Evolutionary conservation across 352 stramenopile species (phyloP), one percentile per base, ranked within the genome.

Genomic region (Pythium insidiosum): DNA sequence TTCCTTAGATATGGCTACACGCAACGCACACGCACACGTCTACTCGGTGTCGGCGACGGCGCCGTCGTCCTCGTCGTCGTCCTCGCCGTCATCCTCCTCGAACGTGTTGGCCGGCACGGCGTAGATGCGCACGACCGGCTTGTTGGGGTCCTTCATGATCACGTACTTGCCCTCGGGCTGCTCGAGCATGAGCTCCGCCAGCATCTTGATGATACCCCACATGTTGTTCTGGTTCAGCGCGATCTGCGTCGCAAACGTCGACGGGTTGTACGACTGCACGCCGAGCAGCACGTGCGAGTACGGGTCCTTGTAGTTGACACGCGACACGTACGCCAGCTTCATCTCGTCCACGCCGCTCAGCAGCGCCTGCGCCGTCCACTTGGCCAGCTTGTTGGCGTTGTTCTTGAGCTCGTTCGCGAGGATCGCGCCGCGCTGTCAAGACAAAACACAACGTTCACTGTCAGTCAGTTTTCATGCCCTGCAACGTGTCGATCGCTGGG

Each of bases 331-430:
- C 36, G 95, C 95, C 59, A 98, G 74, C 77, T 98, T 98, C 91
- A 99, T 98, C 64, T 97, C 84, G 61, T 98, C 93, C 21, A 96
- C 88, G 42, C 94, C 95, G 6, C 91, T 76, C 47, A 99, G 68
- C 16, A 99, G 68, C 15, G 92, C 92, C 71, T 98, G 93, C 15
- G 95, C 95, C 18, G 93, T 98, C 95, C 95, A 99, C 67, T 98
- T 98, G 43, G 94, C 95, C 37, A 99, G 63, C 68, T 99, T 99
- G 77, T 82, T 97, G 31, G 86, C 89, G 66, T 99, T 99, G 73
- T 99, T 99, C 86, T 99, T 99, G 38, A 99, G 75, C 70, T 99
- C 96, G 45, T 95, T 98, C 4, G 94, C 95, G 22, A 99, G 65
- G 20, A 99, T 94, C 31, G 95, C 91, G 65, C 95, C 96, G 47